Base-by-base conservation (phyloP, 2,329 filamentous ascomycete genomes). In the Rhexocercosporidium sp. region DNA sequence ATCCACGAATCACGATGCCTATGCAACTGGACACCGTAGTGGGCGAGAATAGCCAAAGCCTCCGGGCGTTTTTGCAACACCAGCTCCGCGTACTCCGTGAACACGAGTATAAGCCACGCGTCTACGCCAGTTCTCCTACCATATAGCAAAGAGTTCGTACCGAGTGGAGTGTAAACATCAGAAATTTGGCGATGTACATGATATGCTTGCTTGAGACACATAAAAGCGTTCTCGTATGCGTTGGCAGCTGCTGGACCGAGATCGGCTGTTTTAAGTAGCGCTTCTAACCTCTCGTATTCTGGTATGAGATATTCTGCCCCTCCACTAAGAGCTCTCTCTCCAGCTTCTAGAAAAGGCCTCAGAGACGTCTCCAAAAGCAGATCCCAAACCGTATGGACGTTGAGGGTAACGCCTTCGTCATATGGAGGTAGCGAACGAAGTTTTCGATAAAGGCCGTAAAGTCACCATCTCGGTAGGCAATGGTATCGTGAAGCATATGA, bases 11-110 rank as follows among this genome's bases (percentile, higher is more conserved):
- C 25, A 29, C 72, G 60, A 44, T 66, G 39, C n/a, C 56, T 64
- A 66, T 79, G 75, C 25, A 81, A 62, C 51, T 79, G 65, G 8
- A 77, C 68, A 4, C 76, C 77, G 65, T 79, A 81, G 59, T 78
- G 71, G 18, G 77, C 76, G 18, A 81, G 67, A 29, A 81, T 70
- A 1, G 76, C 69, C 44, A 81, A 67, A 4, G 78, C 78, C 62
- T 80, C 78, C 0, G 77, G 74, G 25, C 70, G 68, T 31, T 71
- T 71, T 51, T 69, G 62, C 5, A 72, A 70, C 9, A 80, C 65
- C 37, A 78, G 54, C 5, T 60, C 63, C n/a, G 75, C 71, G 59
- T 76, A 79, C 12, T 75, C 64, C 3, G 51, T n/a, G 6, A 51
- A 31, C 1, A 59, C 62, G 20, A 65, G 25, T n/a, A 57, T 57